These are phyloP conservation scores for Colletotrichum horii DNA, from an alignment of 2,329 filamentous ascomycete genomes.

Conservation along the genomic window DNA sequence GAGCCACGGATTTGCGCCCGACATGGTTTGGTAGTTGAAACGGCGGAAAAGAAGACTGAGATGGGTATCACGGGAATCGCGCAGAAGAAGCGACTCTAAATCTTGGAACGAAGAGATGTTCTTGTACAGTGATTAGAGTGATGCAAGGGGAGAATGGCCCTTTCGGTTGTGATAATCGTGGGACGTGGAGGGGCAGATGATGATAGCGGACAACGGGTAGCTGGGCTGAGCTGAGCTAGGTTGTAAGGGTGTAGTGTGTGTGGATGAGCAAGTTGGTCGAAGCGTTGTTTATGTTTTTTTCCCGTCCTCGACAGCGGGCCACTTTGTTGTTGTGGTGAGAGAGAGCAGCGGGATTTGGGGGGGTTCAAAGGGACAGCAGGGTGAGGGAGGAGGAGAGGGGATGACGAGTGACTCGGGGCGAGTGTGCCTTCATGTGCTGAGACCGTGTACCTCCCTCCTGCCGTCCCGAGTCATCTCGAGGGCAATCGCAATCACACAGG, in stretches of 20 bases:
- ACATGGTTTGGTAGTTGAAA: slow-evolving; percentile 51
- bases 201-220: slow-evolving; percentile 7
- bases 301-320: slow-evolving; percentile 12
- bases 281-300: slow-evolving; percentile 41
- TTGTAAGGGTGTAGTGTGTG: slow-evolving; percentile 8
- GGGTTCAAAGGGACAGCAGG: not conserved
- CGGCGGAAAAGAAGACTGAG: not conserved
- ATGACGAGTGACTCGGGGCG: slow-evolving; percentile 22
- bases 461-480: not conserved
- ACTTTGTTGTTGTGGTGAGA: slow-evolving; percentile 1
- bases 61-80: slow-evolving; percentile 17
- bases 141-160: not conserved
- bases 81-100: slow-evolving; percentile 1
- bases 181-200: slow-evolving; percentile 16
- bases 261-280: slow-evolving; percentile 17
- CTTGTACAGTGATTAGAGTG: not conserved
- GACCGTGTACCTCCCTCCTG: not conserved
- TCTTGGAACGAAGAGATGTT: not conserved
- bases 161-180: not conserved
- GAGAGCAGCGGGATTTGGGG: not conserved
- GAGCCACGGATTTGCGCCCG: slow-evolving; percentile 73
- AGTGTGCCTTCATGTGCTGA: not conserved
- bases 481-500: not conserved
- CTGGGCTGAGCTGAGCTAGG: slow-evolving; percentile 14
- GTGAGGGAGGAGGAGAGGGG: slow-evolving; percentile 13